Base-by-base conservation (phyloP, 176 grass and related monocot species). In the Aegilops bicornis region DNA sequence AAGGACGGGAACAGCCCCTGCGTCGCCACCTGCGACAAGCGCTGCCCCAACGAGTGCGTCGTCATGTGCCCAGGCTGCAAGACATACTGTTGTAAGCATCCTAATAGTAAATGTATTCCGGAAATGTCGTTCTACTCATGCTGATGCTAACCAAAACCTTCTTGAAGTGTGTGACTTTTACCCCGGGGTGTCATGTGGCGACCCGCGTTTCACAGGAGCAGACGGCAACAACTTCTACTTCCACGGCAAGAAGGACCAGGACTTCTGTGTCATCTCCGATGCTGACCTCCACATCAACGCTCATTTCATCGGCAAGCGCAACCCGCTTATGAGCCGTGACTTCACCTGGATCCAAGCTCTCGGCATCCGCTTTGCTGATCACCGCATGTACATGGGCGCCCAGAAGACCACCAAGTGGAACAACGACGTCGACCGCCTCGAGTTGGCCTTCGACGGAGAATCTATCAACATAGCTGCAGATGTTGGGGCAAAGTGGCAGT, bases 301-400 rank as follows among this genome's bases (percentile, higher is more conserved):
- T 6, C 90, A 91, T 24, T 82, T 91, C 82, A 89, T 92, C 62
- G 90, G 87, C 43, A 89, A 86, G 22, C 89, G 73, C 79, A 88
- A 88, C 62, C 90, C 0, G 0, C 39, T 66, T 66, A 86, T 82
- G 87, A 73, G 5, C 24, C 90, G 87, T 0, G 90, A 92, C 43
- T 89, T 92, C 87, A 92, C 90, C 2, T 92, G 90, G 90, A 85
- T 90, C 79, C 84, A 92, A 27, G 84, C 91, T 1, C 43, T 92
- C 30, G 91, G 84, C 63, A 47, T 92, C 39, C 82, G 50, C 50
- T 92, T 92, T 1, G 84, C 85, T 7, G 35, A 90, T 6, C 92
- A 95, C 81, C 78, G 77, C 33, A 78, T 95, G 7, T 92, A 56
- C 90, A 60, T 95, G n/a, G 82, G 73, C 2, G 90, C 83, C 62